phyloP scores from a whole-genome alignment of 768 basidiomycete genomes.

The Gymnopilus dilepis region DNA sequence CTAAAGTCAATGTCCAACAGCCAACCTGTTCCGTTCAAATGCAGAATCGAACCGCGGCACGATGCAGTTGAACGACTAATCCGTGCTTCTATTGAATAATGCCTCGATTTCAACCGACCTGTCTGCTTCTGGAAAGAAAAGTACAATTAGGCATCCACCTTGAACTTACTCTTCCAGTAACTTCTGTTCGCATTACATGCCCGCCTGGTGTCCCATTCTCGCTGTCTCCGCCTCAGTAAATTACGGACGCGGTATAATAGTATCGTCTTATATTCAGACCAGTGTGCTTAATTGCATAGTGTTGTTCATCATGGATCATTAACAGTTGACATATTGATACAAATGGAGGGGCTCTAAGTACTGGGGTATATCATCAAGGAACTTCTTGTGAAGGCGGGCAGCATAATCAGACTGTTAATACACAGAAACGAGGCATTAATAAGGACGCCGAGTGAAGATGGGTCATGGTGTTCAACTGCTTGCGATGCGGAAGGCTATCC shows the following conservation, averaged over 20 bases:
- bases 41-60: conserved; percentile 34
- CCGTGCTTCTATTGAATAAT: conserved; percentile 8
- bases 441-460: neutral
- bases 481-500: too few relatives aligned
- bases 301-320: neutral
- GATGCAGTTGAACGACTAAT: conserved; percentile 28
- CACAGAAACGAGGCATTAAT: neutral
- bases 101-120: neutral
- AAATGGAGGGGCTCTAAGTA: neutral
- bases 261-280: too few relatives aligned
- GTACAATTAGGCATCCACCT: neutral
- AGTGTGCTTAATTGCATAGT: neutral
- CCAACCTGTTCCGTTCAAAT: conserved; percentile 34
- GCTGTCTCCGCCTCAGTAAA: too few relatives aligned
- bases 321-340: neutral
- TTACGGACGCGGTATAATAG: too few relatives aligned
- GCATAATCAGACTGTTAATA: neutral
- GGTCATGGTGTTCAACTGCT: too few relatives aligned
- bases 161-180: too few relatives aligned
- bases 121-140: neutral
- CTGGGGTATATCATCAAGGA: neutral
- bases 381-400: neutral
- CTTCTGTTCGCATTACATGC: too few relatives aligned
- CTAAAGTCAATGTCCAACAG: conserved; percentile 16
- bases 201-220: too few relatives aligned